A percentile compares a stretch with the other conserved stretches of the same genome.
phyloP scores from a whole-genome alignment of 1,284 basidiomycete genomes.

The Sanghuangporus baumii region DNA sequence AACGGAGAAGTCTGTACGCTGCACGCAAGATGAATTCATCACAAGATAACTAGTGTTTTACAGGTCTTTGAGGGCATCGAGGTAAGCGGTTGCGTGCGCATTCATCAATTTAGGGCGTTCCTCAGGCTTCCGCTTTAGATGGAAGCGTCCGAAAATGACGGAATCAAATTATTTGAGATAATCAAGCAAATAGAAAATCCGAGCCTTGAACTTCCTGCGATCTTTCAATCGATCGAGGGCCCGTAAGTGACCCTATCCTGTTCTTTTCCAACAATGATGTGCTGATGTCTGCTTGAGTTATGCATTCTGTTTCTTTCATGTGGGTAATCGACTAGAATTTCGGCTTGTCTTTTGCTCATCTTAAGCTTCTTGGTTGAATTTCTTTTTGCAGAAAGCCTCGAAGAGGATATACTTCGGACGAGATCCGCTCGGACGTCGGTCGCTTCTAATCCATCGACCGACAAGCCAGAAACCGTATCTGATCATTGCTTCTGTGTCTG shows the following conservation, averaged over 20 bases:
- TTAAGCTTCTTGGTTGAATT: neutral
- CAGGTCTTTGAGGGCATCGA: slow-evolving; percentile 77
- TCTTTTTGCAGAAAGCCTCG: slow-evolving; percentile 34
- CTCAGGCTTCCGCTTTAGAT: slow-evolving; percentile 33
- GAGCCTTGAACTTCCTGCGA: slow-evolving; percentile 37
- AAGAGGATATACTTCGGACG: slow-evolving; percentile 70
- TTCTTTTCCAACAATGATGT: slow-evolving; percentile 6
- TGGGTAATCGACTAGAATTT: slow-evolving; percentile 28
- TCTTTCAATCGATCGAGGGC: slow-evolving; percentile 72
- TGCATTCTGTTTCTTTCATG: slow-evolving; percentile 78
- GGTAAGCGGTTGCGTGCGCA: slow-evolving; percentile 31
- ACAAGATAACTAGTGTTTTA: neutral
- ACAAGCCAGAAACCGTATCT: slow-evolving; percentile 43
- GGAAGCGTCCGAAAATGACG: slow-evolving; percentile 68
- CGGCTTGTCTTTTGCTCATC: neutral
- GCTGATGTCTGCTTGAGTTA: slow-evolving; percentile 45
- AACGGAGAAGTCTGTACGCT: slow-evolving; percentile 73
- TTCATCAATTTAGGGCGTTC: neutral
- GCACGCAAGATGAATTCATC: neutral
- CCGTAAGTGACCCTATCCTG: slow-evolving; percentile 55
- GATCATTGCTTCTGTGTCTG: slow-evolving; percentile 63
- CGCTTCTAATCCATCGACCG: slow-evolving; percentile 69
- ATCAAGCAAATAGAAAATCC: slow-evolving; percentile 37
- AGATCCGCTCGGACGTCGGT: slow-evolving; percentile 89
- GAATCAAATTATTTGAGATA: slow-evolving; percentile 54